phyloP scores from a whole-genome alignment of 1,284 basidiomycete genomes.

The Ganoderma lucidum region DNA sequence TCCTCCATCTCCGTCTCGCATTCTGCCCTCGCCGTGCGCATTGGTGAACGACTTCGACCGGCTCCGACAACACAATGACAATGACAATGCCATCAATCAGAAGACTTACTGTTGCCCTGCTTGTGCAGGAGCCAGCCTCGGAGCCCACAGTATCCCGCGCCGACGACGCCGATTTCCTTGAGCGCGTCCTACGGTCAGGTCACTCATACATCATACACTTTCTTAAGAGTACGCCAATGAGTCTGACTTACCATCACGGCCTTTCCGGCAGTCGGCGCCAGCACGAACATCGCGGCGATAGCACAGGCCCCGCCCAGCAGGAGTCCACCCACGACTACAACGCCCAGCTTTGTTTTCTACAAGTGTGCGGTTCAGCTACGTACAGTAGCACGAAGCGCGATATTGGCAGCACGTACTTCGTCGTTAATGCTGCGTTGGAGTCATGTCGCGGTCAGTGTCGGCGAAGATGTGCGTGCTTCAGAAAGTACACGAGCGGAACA shows the following conservation, averaged over 20 bases:
- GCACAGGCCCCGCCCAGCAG: neutral
- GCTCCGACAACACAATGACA: neutral
- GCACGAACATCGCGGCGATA: neutral
- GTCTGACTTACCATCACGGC: neutral
- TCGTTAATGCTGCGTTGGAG: neutral
- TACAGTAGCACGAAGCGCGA: neutral
- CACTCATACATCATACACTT: neutral
- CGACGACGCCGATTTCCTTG: neutral
- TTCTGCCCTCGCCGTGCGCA: neutral
- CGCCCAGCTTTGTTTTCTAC: neutral
- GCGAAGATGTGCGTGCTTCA: neutral
- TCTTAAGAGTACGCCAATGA: too few species aligned
- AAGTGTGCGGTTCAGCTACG: neutral
- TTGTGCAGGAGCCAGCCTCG: neutral
- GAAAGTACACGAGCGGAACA: slow-evolving; percentile 4
- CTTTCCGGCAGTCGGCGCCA: neutral
- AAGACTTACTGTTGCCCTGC: neutral
- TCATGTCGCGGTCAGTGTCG: too few species aligned
- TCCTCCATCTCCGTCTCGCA: slow-evolving; percentile 4
- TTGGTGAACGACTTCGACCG: neutral
- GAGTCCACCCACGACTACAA: neutral
- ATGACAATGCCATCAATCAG: neutral
- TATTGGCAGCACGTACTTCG: neutral
- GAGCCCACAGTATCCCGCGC: neutral
- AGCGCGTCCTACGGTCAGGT: neutral